A percentile compares a stretch with the other conserved stretches of the same genome.
Evolutionary conservation across 371 early-diverging fungal genomes (phyloP).

Genomic region (Rhizopus arrhizus): DNA sequence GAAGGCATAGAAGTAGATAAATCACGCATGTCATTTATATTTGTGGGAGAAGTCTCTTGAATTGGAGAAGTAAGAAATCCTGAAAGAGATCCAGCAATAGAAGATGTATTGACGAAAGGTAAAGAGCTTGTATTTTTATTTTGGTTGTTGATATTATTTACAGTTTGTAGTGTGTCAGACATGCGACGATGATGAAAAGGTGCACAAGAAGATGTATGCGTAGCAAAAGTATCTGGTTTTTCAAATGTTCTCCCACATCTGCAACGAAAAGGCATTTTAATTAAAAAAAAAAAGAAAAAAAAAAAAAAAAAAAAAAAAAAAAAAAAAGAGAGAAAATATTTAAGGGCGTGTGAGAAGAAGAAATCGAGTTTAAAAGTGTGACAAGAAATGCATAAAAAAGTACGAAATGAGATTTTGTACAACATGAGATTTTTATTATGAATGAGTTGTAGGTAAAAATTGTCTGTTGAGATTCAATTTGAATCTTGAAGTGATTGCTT

Average conservation of each 20-base stretch:
- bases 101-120: conserved; percentile 27
- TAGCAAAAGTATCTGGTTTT: conserved; percentile 53
- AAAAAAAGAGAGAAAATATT: conserved; percentile 10
- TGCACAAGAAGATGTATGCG: conserved; percentile 53
- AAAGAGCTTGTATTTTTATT: conserved; percentile 25
- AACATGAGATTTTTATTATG: not conserved
- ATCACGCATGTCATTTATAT: not conserved
- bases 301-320: conserved; percentile 18
- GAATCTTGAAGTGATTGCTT: conserved; percentile 47
- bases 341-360: conserved; percentile 4
- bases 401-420: not conserved
- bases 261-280: conserved; percentile 56
- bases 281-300: conserved; percentile 14
- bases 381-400: conserved; percentile 6
- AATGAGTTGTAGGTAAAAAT: conserved; percentile 11
- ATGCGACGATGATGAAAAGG: conserved; percentile 52
- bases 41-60: not conserved
- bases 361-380: conserved; percentile 2
- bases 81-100: conserved; percentile 6
- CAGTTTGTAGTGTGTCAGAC: conserved; percentile 39
- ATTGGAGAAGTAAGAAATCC: not conserved
- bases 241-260: conserved; percentile 61
- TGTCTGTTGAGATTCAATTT: conserved; percentile 50
- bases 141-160: conserved; percentile 18
- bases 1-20: conserved; percentile 5